phyloP scores from a whole-genome alignment of 108 stramenopile genomes.

The Pseudonitzschia multistriata region DNA sequence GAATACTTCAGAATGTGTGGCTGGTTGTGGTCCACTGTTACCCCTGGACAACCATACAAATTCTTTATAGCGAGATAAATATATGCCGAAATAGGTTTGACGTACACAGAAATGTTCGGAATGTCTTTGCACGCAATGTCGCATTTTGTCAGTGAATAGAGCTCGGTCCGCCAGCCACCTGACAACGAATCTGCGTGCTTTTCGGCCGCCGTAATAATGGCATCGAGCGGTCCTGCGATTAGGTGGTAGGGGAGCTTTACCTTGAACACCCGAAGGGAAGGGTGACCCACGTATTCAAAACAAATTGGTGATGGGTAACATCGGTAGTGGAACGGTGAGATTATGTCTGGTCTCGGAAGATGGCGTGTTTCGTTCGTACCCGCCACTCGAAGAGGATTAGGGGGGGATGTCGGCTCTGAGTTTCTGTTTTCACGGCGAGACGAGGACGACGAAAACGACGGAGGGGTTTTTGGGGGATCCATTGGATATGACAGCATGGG shows the following conservation, averaged over 20 bases:
- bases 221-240: constrained; percentile 40
- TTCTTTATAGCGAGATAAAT: constrained; percentile 35
- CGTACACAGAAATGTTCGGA: constrained; percentile 44
- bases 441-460: background rate
- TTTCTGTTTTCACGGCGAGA: background rate
- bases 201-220: constrained; percentile 56
- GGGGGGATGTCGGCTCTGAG: constrained; percentile 3
- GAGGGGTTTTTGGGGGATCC: constrained; percentile 12
- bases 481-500: background rate
- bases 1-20: constrained; percentile 82
- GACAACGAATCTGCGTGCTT: constrained; percentile 37
- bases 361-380: background rate
- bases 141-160: constrained; percentile 77
- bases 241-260: constrained; percentile 52
- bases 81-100: constrained; percentile 54
- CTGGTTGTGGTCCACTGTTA: constrained; percentile 69
- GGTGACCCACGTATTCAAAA: constrained; percentile 46
- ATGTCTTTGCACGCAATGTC: constrained; percentile 69
- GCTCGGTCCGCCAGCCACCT: constrained; percentile 62
- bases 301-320: background rate
- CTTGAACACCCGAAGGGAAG: constrained; percentile 49
- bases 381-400: constrained; percentile 11
- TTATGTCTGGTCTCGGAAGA: background rate
- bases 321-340: background rate
- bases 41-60: constrained; percentile 34